These are phyloP conservation scores for Chrysosporium queenslandicum DNA, from an alignment of 2,329 filamentous ascomycete genomes.

Conservation along the genomic window DNA sequence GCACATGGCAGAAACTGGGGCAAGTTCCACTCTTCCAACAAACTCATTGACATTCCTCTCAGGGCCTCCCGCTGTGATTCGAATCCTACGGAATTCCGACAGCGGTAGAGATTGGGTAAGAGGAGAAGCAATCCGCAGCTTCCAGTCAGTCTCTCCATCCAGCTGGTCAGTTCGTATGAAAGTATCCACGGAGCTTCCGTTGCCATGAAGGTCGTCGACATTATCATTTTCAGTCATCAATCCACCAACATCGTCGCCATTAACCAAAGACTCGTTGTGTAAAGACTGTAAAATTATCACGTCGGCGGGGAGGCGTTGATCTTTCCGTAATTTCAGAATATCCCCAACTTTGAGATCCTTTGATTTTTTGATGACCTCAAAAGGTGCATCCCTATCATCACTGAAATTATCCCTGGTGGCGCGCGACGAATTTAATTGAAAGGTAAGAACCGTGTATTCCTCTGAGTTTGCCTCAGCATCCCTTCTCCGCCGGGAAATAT, in stretches of 20 bases:
- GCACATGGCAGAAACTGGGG: conserved; percentile 42
- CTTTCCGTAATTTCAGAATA: conserved; percentile 83
- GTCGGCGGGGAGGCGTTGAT: conserved; percentile 87
- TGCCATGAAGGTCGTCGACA: background rate
- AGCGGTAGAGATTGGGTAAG: conserved; percentile 69
- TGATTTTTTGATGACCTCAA: conserved; percentile 69
- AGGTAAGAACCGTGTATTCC: conserved; percentile 65
- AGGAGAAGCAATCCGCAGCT: conserved; percentile 76
- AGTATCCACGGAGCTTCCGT: conserved; percentile 57
- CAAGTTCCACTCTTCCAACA: conserved; percentile 71
- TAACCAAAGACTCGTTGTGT: conserved; percentile 18
- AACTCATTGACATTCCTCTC: conserved; percentile 95
- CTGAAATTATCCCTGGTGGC: conserved; percentile 22
- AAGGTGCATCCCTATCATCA: conserved; percentile 34
- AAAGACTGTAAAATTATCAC: conserved; percentile 84
- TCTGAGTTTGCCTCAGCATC: conserved; percentile 94
- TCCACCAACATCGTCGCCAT: background rate
- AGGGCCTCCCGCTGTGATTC: conserved; percentile 75
- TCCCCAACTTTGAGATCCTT: conserved; percentile 88
- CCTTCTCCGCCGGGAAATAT: conserved; percentile 72
- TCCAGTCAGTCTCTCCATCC: conserved; percentile 98
- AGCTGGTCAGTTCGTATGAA: conserved; percentile 97
- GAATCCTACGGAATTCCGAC: conserved; percentile 56
- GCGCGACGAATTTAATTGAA: conserved; percentile 41
- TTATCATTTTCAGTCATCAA: background rate